Percentiles rank a stretch among this genome's conserved stretches.
These are phyloP conservation scores for Anisodus tanguticus DNA, from an alignment of 257 asterid genomes.

Conservation along the genomic window DNA sequence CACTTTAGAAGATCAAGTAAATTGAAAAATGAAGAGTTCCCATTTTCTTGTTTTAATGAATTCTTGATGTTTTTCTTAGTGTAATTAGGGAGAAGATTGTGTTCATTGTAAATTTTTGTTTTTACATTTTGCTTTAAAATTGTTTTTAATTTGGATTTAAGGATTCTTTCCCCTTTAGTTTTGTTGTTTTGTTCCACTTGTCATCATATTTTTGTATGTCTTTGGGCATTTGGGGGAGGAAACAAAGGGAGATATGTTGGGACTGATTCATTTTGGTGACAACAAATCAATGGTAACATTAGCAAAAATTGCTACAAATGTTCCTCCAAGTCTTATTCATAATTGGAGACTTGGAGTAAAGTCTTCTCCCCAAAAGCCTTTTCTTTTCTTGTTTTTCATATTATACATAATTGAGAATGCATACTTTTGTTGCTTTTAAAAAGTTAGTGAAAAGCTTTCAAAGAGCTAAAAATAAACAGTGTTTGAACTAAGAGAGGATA, in stretches of 20 bases:
- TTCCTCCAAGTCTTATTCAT: neutral
- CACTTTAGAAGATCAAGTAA: neutral
- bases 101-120: slow-evolving; percentile 1
- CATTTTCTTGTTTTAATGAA: neutral
- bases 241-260: no score
- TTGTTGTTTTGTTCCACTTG: neutral
- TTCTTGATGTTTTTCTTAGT: no score
- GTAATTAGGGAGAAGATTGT: slow-evolving; percentile 12
- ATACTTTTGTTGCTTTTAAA: no score
- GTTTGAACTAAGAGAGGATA: neutral
- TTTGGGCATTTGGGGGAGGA: no score
- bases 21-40: neutral
- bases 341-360: neutral
- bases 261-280: neutral
- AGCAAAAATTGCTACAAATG: neutral
- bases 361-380: neutral
- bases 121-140: neutral
- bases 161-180: neutral
- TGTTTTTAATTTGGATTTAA: neutral
- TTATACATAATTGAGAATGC: no score
- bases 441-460: no score
- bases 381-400: neutral
- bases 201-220: slow-evolving; percentile 1
- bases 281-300: neutral
- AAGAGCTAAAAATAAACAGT: no score